These are phyloP conservation scores for Rhodotorula sp. DNA, from an alignment of 1,284 basidiomycete genomes.

Conservation along the genomic window DNA sequence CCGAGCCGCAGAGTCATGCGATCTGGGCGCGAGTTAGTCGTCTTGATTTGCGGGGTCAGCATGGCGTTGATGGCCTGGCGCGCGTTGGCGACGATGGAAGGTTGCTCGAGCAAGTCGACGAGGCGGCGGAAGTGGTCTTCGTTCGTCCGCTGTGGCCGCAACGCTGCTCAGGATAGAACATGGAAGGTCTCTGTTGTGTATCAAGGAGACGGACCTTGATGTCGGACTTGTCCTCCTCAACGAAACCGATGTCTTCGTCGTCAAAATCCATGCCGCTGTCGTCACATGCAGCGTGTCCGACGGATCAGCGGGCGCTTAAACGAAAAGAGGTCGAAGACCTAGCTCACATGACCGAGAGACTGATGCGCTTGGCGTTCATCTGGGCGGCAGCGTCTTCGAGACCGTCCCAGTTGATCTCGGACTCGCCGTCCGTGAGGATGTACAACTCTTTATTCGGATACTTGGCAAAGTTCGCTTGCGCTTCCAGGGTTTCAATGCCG, in stretches of 20 bases:
- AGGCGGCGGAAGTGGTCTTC: slow-evolving; percentile 69
- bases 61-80: slow-evolving; percentile 67
- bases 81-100: slow-evolving; percentile 66
- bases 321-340: too few relatives aligned
- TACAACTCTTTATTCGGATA: slow-evolving; percentile 45
- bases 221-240: slow-evolving; percentile 65
- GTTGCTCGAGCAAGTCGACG: slow-evolving; percentile 52
- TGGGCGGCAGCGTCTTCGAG: slow-evolving; percentile 31
- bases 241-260: slow-evolving; percentile 63
- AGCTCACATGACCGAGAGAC: slow-evolving; percentile 45
- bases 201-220: slow-evolving; percentile 60
- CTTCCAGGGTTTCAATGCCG: slow-evolving; percentile 40
- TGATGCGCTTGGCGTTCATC: slow-evolving; percentile 40
- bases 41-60: slow-evolving; percentile 65
- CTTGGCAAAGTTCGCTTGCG: slow-evolving; percentile 30
- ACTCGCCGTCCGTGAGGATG: slow-evolving; percentile 48
- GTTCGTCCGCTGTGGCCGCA: slow-evolving; percentile 60
- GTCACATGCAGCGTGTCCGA: background rate
- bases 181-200: background rate
- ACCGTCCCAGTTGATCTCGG: slow-evolving; percentile 40
- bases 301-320: background rate
- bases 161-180: background rate
- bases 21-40: slow-evolving; percentile 64
- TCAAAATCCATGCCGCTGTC: slow-evolving; percentile 74
- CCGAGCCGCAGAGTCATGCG: slow-evolving; percentile 70